phyloP scores from a whole-genome alignment of 164 flowering plant genomes.

The Echeveria elegans region DNA sequence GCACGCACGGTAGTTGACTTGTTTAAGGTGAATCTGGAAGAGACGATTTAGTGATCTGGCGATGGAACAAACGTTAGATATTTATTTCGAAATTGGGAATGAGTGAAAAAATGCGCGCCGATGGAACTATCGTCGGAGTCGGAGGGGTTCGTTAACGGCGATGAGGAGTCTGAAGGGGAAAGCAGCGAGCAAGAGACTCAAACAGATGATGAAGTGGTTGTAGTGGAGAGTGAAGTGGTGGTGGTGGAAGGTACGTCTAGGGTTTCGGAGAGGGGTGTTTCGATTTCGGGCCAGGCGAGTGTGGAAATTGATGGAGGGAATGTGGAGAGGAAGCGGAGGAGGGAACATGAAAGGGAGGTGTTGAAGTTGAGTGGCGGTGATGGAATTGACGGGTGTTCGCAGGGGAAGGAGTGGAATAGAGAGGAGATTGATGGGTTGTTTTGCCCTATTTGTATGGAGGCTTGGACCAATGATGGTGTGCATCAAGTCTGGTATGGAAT shows the following conservation, averaged over 20 bases:
- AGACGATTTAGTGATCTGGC: too few species aligned
- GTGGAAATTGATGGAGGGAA: constrained; percentile 13
- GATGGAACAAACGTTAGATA: too few species aligned
- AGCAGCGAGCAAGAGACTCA: constrained; percentile 5
- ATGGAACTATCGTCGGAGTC: constrained; percentile 2
- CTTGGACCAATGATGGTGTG: constrained; percentile 46
- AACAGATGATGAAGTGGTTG: background rate
- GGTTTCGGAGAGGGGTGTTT: constrained; percentile 11
- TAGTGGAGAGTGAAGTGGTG: background rate
- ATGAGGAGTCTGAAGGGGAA: constrained; percentile 11
- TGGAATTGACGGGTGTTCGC: background rate
- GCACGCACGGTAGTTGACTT: too few species aligned
- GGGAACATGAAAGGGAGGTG: constrained; percentile 1
- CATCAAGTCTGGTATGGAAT: constrained; percentile 34
- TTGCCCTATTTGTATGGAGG: constrained; percentile 70
- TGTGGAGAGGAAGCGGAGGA: constrained; percentile 4
- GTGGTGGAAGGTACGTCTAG: constrained; percentile 7
- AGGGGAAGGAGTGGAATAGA: constrained; percentile 19
- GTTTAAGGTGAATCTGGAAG: too few species aligned
- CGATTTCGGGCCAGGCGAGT: constrained; percentile 5
- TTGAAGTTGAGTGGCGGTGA: background rate
- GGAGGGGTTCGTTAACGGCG: constrained; percentile 10
- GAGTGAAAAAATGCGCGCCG: background rate
- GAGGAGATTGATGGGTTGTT: constrained; percentile 42
- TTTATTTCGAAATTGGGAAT: background rate